phyloP scores from a whole-genome alignment of 2,329 filamentous ascomycete genomes.

The Phialophora tarda region DNA sequence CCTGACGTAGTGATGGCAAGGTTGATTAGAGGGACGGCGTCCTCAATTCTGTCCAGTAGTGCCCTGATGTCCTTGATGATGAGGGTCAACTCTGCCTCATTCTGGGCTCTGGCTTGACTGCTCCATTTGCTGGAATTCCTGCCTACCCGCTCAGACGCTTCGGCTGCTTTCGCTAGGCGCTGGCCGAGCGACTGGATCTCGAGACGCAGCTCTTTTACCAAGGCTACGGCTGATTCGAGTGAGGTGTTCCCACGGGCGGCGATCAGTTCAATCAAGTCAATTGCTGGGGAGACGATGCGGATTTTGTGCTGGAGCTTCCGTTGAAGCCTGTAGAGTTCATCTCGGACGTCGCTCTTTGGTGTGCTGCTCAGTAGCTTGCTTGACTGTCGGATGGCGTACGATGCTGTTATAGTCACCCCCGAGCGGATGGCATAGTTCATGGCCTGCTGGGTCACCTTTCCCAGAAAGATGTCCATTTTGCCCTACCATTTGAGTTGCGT shows the following conservation, averaged over 20 bases:
- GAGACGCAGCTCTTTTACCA: conserved; percentile 81
- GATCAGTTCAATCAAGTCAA: conserved; percentile 90
- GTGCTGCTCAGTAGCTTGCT: conserved; percentile 77
- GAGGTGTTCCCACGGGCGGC: conserved; percentile 77
- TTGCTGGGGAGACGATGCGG: conserved; percentile 84
- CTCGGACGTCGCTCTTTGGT: conserved; percentile 67
- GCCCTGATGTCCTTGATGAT: conserved; percentile 77
- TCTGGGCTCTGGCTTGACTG: conserved; percentile 56
- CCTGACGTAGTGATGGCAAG: conserved; percentile 94
- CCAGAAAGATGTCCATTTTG: conserved; percentile 73
- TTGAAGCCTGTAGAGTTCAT: conserved; percentile 75
- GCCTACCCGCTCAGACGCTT: conserved; percentile 61
- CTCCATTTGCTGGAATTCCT: conserved; percentile 47
- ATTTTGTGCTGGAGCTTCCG: conserved; percentile 83
- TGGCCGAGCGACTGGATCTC: conserved; percentile 82
- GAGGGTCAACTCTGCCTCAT: conserved; percentile 67
- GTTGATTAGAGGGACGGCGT: conserved; percentile 88
- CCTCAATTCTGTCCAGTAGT: conserved; percentile 79
- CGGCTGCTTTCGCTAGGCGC: conserved; percentile 72
- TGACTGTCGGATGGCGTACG: conserved; percentile 83
- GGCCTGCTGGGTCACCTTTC: conserved; percentile 74
- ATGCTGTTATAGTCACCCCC: conserved; percentile 82
- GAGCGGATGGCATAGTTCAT: conserved; percentile 93
- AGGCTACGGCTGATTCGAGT: conserved; percentile 80
- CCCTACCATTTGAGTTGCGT: neutral